These are phyloP conservation scores for Phytophthora multivora DNA, from an alignment of 352 stramenopile genomes.

Conservation along the genomic window DNA sequence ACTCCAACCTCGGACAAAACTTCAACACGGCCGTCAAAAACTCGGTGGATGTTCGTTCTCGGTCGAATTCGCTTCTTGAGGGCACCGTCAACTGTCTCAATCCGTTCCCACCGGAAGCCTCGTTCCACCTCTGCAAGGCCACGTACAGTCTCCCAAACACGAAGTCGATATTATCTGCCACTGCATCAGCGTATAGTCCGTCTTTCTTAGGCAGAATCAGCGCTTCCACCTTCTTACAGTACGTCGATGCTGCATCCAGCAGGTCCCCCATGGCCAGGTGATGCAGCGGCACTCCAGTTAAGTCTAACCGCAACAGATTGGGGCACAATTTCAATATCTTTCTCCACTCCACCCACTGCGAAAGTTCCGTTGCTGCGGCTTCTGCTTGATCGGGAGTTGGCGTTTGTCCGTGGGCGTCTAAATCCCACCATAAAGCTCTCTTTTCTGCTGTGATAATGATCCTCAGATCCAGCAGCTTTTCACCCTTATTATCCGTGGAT, in stretches of 20 bases:
- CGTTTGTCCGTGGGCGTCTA: conserved; percentile 18
- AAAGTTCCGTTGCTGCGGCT: conserved; percentile 11
- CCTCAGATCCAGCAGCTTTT: conserved; percentile 31
- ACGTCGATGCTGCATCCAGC: conserved; percentile 34
- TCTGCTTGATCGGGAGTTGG: neutral
- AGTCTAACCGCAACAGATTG: conserved; percentile 47
- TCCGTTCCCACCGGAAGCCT: conserved; percentile 23
- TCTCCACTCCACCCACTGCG: conserved; percentile 54
- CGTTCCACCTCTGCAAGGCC: conserved; percentile 37
- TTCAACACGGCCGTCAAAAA: conserved; percentile 32
- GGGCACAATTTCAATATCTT: conserved; percentile 38
- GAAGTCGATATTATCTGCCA: conserved; percentile 48
- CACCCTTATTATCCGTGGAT: conserved; percentile 9
- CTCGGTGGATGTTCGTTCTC: conserved; percentile 39
- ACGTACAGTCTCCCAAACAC: conserved; percentile 41
- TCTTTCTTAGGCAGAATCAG: conserved; percentile 49
- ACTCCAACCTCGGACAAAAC: conserved; percentile 61
- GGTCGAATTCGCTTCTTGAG: conserved; percentile 38
- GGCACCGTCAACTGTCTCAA: conserved; percentile 44
- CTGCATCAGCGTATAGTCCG: conserved; percentile 27
- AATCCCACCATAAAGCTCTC: conserved; percentile 42
- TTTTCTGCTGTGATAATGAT: conserved; percentile 35
- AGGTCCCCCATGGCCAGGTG: conserved; percentile 46
- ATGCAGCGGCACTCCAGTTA: conserved; percentile 45
- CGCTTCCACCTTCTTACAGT: conserved; percentile 40